Evolutionary conservation across 148 eudicot species (phyloP).

Genomic region (Pharnaceum exiguum): DNA sequence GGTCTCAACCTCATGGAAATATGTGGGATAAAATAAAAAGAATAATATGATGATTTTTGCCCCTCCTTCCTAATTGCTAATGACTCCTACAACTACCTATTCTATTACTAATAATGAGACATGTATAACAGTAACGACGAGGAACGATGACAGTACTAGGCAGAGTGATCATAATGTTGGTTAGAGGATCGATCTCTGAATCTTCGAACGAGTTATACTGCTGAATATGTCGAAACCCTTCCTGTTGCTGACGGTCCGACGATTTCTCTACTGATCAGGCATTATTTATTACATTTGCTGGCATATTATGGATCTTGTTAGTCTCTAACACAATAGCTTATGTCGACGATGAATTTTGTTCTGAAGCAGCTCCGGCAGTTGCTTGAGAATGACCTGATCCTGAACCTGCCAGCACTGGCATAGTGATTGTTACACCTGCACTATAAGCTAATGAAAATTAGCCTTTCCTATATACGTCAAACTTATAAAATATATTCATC

Average conservation of each 20-base stretch:
- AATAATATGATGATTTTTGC: neutral
- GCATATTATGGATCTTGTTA: conserved; percentile 19
- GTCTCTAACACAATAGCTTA: conserved; percentile 13
- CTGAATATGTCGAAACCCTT: conserved; percentile 10
- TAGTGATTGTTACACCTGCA: conserved; percentile 24
- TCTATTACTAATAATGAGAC: conserved; percentile 11
- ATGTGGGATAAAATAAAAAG: neutral
- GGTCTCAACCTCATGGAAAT: conserved; percentile 30
- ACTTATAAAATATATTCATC: no score
- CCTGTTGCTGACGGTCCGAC: neutral
- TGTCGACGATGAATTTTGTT: conserved; percentile 28
- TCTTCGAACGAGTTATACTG: conserved; percentile 8
- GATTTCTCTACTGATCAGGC: neutral
- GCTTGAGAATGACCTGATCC: conserved; percentile 32
- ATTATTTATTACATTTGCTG: neutral
- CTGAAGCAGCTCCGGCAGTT: conserved; percentile 25
- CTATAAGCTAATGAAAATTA: neutral
- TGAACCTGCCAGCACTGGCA: conserved; percentile 13
- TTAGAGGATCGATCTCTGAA: conserved; percentile 14
- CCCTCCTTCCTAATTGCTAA: conserved; percentile 17
- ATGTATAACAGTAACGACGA: conserved; percentile 14
- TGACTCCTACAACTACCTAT: conserved; percentile 25
- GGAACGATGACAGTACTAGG: neutral
- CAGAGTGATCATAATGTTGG: conserved; percentile 6
- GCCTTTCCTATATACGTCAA: no score